Evolutionary conservation across 495 filamentous ascomycete species (phyloP).

Genomic region (Podospora appendiculata): DNA sequence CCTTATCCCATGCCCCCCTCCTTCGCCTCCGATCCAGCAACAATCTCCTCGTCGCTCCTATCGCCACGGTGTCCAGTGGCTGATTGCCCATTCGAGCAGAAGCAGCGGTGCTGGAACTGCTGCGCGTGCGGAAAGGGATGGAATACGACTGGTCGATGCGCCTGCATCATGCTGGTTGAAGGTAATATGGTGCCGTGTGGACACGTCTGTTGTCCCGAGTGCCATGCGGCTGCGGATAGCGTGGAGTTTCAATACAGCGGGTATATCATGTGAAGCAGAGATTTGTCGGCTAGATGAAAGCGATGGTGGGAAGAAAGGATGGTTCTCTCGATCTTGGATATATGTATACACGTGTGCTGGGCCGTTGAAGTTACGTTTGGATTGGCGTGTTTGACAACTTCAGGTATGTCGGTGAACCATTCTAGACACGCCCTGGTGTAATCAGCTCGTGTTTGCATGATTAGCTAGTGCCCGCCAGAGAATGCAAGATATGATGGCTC

Average conservation of each 20-base stretch:
- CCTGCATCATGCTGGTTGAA: conserved; percentile 32
- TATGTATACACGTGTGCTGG: not conserved
- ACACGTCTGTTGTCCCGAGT: conserved; percentile 32
- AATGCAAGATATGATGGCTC: too few relatives aligned
- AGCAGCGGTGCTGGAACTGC: conserved; percentile 32
- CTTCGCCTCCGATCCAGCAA: conserved; percentile 14
- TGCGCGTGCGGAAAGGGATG: conserved; percentile 35
- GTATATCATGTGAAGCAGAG: not conserved
- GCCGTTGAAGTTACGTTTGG: not conserved
- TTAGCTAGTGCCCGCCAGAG: too few relatives aligned
- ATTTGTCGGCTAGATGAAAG: not conserved
- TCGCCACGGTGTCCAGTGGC: conserved; percentile 23
- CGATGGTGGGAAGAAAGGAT: too few relatives aligned
- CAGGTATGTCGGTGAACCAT: too few relatives aligned
- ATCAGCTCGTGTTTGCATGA: too few relatives aligned
- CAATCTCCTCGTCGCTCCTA: conserved; percentile 21
- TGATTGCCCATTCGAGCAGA: conserved; percentile 29
- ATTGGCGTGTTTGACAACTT: not conserved
- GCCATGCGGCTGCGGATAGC: conserved; percentile 8
- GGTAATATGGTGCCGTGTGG: conserved; percentile 30
- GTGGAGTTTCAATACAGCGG: not conserved
- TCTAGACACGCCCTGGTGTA: too few relatives aligned
- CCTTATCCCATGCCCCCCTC: conserved; percentile 29
- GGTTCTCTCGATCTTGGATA: too few relatives aligned
- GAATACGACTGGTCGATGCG: conserved; percentile 31